These are phyloP conservation scores for Trichoderma reesei DNA, from an alignment of 495 filamentous ascomycete species.

Conservation along the genomic window DNA sequence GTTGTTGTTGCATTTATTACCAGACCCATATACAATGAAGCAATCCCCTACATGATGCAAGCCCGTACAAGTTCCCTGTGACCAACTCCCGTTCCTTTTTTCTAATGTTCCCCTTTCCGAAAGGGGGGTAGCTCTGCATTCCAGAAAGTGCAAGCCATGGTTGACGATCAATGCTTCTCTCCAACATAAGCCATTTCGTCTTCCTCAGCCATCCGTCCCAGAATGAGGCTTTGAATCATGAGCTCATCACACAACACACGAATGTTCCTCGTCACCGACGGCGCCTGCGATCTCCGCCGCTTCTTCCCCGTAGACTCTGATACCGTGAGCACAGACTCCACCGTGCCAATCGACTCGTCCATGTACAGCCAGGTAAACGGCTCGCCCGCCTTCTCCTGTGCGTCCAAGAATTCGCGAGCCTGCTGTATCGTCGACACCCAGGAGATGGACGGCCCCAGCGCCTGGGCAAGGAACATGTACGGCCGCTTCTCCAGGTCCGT, in stretches of 20 bases:
- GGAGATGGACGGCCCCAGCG: slow-evolving; percentile 62
- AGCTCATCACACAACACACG: slow-evolving; percentile 71
- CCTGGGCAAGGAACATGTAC: slow-evolving; percentile 63
- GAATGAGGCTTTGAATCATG: slow-evolving; percentile 85
- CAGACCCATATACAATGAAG: no score
- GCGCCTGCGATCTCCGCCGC: slow-evolving; percentile 32
- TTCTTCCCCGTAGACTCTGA: slow-evolving; percentile 22
- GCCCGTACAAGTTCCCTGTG: no score
- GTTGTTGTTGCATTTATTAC: no score
- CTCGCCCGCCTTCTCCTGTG: slow-evolving; percentile 35
- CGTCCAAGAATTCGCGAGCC: slow-evolving; percentile 46
- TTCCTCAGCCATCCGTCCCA: slow-evolving; percentile 67
- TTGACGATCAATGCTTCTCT: neutral
- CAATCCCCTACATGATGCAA: no score
- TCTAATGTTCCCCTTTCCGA: neutral
- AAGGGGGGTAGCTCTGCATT: neutral
- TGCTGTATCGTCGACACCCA: slow-evolving; percentile 55
- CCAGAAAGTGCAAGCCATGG: neutral
- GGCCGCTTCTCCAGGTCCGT: slow-evolving; percentile 48
- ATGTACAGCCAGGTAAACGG: slow-evolving; percentile 76
- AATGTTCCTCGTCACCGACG: slow-evolving; percentile 37
- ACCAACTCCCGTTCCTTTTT: no score
- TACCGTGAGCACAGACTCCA: slow-evolving; percentile 12
- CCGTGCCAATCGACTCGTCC: slow-evolving; percentile 41
- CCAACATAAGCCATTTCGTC: slow-evolving; percentile 31